Conservation (phyloP, 2,329 filamentous ascomycete genomes). For the Fusarium sp. region DNA sequence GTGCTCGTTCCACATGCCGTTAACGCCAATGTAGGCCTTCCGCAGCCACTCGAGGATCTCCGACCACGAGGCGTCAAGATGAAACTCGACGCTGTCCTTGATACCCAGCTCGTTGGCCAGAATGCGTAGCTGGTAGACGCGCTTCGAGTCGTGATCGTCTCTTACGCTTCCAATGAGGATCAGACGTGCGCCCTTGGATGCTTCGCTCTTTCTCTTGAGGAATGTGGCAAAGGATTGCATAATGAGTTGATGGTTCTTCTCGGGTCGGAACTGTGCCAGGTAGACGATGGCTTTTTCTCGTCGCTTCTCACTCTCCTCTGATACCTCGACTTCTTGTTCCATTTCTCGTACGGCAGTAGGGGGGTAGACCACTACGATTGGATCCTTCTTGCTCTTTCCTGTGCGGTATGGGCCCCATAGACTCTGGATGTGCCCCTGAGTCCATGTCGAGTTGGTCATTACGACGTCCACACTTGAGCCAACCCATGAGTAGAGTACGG, state of each 20-base stretch:
- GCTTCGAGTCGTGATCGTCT: slow-evolving; percentile 81
- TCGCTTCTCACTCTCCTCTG: slow-evolving; percentile 73
- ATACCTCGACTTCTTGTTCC: slow-evolving; percentile 78
- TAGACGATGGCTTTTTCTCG: slow-evolving; percentile 84
- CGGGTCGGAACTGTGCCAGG: slow-evolving; percentile 96
- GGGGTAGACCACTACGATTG: slow-evolving; percentile 86
- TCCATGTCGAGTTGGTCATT: slow-evolving; percentile 98
- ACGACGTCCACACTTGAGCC: slow-evolving; percentile 90
- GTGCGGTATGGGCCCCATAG: slow-evolving; percentile 78
- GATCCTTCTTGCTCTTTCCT: slow-evolving; percentile 58
- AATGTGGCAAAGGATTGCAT: slow-evolving; percentile 87
- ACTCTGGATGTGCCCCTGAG: slow-evolving; percentile 81
- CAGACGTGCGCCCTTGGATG: slow-evolving; percentile 71
- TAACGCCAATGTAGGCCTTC: slow-evolving; percentile 85
- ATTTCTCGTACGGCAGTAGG: slow-evolving; percentile 92
- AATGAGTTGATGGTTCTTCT: slow-evolving; percentile 94
- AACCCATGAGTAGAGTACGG: slow-evolving; percentile 82
- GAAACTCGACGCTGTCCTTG: slow-evolving; percentile 86
- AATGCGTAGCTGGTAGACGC: slow-evolving; percentile 89
- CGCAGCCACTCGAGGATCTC: slow-evolving; percentile 85
- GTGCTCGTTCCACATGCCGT: slow-evolving; percentile 99
- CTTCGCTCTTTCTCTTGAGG: slow-evolving; percentile 65
- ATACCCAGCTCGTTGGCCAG: slow-evolving; percentile 88
- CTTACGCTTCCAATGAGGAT: slow-evolving; percentile 94
- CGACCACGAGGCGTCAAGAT: slow-evolving; percentile 90